Evolutionary conservation across 1,284 basidiomycete genomes (phyloP).

Genomic region (Cutaneotrichosporon mucoides): DNA sequence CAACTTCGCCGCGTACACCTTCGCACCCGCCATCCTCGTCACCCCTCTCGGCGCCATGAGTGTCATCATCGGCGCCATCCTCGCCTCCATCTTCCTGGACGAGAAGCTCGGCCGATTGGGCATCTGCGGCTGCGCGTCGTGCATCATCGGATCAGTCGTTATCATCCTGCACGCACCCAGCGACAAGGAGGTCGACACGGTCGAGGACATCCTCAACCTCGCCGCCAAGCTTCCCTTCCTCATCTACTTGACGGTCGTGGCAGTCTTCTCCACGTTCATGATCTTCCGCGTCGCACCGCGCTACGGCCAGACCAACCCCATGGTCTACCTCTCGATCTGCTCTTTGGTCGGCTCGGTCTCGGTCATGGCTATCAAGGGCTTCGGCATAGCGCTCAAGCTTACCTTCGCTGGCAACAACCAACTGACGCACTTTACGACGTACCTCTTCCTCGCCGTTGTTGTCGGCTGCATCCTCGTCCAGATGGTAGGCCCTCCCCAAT

Average conservation of each 20-base stretch:
- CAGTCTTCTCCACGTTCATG: constrained; percentile 77
- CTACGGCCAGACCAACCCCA: constrained; percentile 80
- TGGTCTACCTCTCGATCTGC: constrained; percentile 96
- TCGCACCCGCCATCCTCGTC: constrained; percentile 94
- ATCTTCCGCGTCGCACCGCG: constrained; percentile 82
- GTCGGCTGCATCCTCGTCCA: constrained; percentile 85
- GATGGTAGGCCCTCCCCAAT: constrained; percentile 55
- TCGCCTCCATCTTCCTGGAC: constrained; percentile 87
- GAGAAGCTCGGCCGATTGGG: constrained; percentile 94
- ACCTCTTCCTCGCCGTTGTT: constrained; percentile 84
- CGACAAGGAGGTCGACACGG: constrained; percentile 88
- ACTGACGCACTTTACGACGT: constrained; percentile 89
- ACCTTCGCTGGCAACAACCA: constrained; percentile 94
- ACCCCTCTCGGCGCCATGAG: constrained; percentile 93
- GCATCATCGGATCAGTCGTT: constrained; percentile 66
- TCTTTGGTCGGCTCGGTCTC: constrained; percentile 97
- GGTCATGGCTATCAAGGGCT: constrained; percentile 69
- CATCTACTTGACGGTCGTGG: constrained; percentile 79
- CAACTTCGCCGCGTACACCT: constrained; percentile 98
- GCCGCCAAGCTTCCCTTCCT: constrained; percentile 87
- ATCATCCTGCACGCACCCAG: constrained; percentile 96
- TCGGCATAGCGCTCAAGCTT: constrained; percentile 93
- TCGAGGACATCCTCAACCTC: constrained; percentile 80
- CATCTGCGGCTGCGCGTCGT: constrained; percentile 84
- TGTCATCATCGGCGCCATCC: constrained; percentile 89